Base-by-base conservation (phyloP, 148 eudicot genomes). In the Vaccinium darrowii region DNA sequence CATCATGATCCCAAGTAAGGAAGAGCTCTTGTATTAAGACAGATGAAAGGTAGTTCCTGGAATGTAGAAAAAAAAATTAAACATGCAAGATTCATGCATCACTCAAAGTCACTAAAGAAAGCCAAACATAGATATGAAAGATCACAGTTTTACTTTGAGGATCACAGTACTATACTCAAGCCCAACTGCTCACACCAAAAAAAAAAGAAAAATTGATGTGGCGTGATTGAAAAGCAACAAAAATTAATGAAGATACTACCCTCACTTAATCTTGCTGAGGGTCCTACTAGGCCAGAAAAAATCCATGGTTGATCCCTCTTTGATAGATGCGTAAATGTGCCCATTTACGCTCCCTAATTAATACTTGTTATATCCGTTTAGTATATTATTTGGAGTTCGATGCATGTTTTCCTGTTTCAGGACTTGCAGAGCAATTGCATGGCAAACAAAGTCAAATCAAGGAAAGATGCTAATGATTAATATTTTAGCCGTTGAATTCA, bases 1-100 rank as follows among this genome's bases (percentile, higher is more conserved):
- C 99, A 84, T 97, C 99, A 83, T 97, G 99, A 88, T 97, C 99
- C 93, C 98, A 93, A 16, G 98, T 95, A 81, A 97, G 96, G 89
- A 97, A 97, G 80, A 97, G 92, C 88, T 97, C 99, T 86, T 97
- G 99, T 84, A 97, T 93, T 86, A 97, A 93, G 84, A 97, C 90
- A 69, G 98, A 97, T 47, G 99, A 97, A 87, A 97, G 98, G 86
- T 97, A 97, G 89, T 97, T 97, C 91, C 99, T 97, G 97, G 50
- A 78, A 78, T 60, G 52, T 33, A 7, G 50, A 16, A 83, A 47
- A 81, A 81, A 57, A 13, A 52, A 47, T 52, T 76, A n/a, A 18
- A 56, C 30, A 49, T 76, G 76, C 36, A 30, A 71, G 33, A 36
- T 85, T 23, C 8, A 63, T 3, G n/a, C 33, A 39, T 36, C 60